Base-by-base conservation (phyloP, 176 grass and related monocot genomes). In the Carex cristatella region DNA sequence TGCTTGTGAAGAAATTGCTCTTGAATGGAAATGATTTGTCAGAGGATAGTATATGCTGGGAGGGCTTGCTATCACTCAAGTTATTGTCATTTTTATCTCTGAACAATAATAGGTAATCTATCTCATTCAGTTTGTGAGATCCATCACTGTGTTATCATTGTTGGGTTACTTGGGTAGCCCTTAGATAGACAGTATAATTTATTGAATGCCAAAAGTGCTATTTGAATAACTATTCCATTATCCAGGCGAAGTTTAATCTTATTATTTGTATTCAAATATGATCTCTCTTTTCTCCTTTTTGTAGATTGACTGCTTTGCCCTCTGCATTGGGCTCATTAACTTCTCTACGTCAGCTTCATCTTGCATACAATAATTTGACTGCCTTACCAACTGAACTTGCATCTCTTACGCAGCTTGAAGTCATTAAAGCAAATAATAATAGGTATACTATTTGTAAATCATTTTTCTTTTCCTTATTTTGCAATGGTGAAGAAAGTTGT, bases 21-120 rank as follows among this genome's bases (percentile, higher is more conserved):
- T 67, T 94, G 83, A 98, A 89, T 85, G 82, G 86, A 61, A 98
- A 98, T 90, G 89, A 89, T 86, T 85, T 98, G 84, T 81, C 72
- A 79, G 93, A 98, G 85, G 91, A 80, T 74, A 93, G 53, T 76
- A 92, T 98, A 81, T 86, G 80, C 56, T 98, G 95, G 95, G 95
- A 98, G 88, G 89, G 88, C 84, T 79, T 94, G 82, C 86, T 90
- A 86, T 89, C 83, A 67, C 79, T 94, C 73, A 89, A 89, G 79
- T 87, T 63, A 71, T 85, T 98, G 83, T 86, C 84, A 81, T 69
- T 86, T 79, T 74, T 98, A 53, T 94, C 88, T 72, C 82, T 98
- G 84, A 93, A 81, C 67, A 86, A 90, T 79, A 98, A 98, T 79
- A 79, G 83, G 92, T 98, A 89, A 57, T 73, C 78, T 44, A 32